Evolutionary conservation across 2,329 filamentous ascomycete species (phyloP).

Genomic region (Fusarium sp.): DNA sequence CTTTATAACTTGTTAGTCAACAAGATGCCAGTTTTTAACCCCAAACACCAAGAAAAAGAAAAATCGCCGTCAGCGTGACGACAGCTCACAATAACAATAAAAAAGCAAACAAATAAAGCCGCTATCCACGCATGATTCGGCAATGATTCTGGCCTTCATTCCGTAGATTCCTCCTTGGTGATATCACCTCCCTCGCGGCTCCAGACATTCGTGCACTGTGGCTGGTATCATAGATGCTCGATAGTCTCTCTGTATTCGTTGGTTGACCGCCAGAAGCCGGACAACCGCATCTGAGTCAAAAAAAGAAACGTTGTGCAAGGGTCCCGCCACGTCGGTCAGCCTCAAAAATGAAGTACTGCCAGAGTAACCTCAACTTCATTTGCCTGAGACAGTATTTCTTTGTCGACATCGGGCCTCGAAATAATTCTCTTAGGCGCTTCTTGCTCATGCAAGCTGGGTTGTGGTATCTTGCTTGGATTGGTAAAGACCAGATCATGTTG

Average conservation of each 20-base stretch:
- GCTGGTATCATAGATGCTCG: constrained; percentile 30
- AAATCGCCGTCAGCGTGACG: constrained; percentile 17
- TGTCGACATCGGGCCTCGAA: constrained; percentile 20
- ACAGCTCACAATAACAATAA: constrained; percentile 5
- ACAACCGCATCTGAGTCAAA: constrained; percentile 28
- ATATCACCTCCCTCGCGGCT: constrained; percentile 2
- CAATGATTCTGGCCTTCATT: constrained; percentile 1
- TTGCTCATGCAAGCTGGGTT: constrained; percentile 6
- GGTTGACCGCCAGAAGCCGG: constrained; percentile 35
- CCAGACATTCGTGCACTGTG: constrained; percentile 8
- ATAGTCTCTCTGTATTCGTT: constrained; percentile 24
- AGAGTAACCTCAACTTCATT: constrained; percentile 20
- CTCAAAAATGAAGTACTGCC: constrained; percentile 28
- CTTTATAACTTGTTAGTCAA: constrained; percentile 37
- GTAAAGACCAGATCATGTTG: constrained; percentile 47
- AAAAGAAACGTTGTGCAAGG: constrained; percentile 39
- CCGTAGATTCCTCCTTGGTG: constrained; percentile 6
- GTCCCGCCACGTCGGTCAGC: constrained; percentile 34
- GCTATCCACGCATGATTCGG: constrained; percentile 7
- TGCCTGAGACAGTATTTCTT: constrained; percentile 17
- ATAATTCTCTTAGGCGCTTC: constrained; percentile 10
- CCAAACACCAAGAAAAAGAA: constrained; percentile 35
- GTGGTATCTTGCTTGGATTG: constrained; percentile 20
- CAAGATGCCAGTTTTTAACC: constrained; percentile 22
- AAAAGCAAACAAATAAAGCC: constrained; percentile 13